Evolutionary conservation across 2,329 filamentous ascomycete genomes (phyloP).

Genomic region (Lachnellula arida): DNA sequence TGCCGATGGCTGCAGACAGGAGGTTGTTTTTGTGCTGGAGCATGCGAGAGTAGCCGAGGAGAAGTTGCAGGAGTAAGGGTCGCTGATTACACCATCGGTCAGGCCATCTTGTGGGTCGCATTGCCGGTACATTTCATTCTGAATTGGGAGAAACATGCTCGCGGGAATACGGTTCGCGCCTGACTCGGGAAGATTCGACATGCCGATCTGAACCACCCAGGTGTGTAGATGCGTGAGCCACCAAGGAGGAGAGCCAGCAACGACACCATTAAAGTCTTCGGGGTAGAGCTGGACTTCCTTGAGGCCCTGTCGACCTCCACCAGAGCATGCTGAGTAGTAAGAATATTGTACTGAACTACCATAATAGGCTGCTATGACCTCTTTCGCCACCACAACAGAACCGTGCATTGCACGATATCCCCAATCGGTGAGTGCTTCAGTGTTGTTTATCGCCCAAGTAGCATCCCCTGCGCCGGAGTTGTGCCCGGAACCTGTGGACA

Average conservation of each 20-base stretch:
- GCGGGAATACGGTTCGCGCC: constrained; percentile 41
- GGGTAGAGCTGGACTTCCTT: constrained; percentile 42
- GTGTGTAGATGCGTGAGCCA: constrained; percentile 19
- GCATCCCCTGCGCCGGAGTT: constrained; percentile 30
- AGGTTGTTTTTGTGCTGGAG: constrained; percentile 34
- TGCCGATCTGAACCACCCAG: constrained; percentile 39
- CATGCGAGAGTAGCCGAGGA: constrained; percentile 23
- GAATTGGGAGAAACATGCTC: constrained; percentile 42
- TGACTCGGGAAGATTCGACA: constrained; percentile 43
- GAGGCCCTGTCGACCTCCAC: constrained; percentile 44
- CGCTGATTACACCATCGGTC: constrained; percentile 41
- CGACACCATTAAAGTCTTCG: constrained; percentile 44
- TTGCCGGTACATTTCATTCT: constrained; percentile 41
- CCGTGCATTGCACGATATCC: constrained; percentile 17
- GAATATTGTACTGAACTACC: constrained; percentile 17
- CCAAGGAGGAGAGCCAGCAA: constrained; percentile 37
- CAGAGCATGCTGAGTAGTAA: constrained; percentile 45
- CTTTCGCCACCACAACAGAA: constrained; percentile 1
- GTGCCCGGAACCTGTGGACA: constrained; percentile 43
- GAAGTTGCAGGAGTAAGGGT: constrained; percentile 34
- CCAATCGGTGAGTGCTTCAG: constrained; percentile 35
- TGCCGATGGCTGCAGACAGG: constrained; percentile 38
- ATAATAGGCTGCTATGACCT: background rate
- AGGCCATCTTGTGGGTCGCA: constrained; percentile 47
- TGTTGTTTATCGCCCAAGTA: constrained; percentile 37